Evolutionary conservation across 495 filamentous ascomycete genomes (phyloP), one percentile per base, ranked within the genome.

Genomic region (Sphaerosporella brunnea): DNA sequence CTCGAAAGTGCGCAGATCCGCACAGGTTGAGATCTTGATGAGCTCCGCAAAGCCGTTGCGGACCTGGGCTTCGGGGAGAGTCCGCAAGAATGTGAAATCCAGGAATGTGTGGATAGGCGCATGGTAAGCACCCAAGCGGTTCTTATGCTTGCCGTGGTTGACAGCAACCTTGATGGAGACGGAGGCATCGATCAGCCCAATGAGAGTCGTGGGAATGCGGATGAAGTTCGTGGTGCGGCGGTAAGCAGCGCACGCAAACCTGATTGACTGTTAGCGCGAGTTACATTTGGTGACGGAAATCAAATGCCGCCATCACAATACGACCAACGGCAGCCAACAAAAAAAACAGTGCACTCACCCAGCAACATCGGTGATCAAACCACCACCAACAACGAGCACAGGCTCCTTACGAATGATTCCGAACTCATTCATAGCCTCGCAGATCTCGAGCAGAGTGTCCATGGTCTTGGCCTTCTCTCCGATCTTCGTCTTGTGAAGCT

Each of bases 11-110:
- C 59, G 51, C 4, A 73, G 53, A 48, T 79, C 72, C 8, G 75
- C 70, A 51, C 76, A 78, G 15, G 73, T 74, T 0, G 73, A 75
- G 26, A 79, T 78, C 60, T 80, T 79, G 65, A 80, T 75, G 42
- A 79, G 51, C 56, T 79, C 75, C 23, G 73, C 75, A 52, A 80
- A 78, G 1, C 75, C 74, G 51, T 80, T 79, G 32, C 76, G 66
- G 48, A 78, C 68, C 55, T 79, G 76, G 0, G 72, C 68, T 8
- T 58, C 66, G 0, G 76, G 73, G 1, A 80, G 59, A 2, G 70
- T 75, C 11, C 68, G 70, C 2, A 79, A 65, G 63, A 80, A 79
- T 18, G 65, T 69, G 61, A 77, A 79, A 54, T 79, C 75, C 34
- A 79, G 69, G 62, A 79, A 78, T 20, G 76, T 78, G 47, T 77